phyloP scores from a whole-genome alignment of 495 filamentous ascomycete species.

The Neurospora sp. region DNA sequence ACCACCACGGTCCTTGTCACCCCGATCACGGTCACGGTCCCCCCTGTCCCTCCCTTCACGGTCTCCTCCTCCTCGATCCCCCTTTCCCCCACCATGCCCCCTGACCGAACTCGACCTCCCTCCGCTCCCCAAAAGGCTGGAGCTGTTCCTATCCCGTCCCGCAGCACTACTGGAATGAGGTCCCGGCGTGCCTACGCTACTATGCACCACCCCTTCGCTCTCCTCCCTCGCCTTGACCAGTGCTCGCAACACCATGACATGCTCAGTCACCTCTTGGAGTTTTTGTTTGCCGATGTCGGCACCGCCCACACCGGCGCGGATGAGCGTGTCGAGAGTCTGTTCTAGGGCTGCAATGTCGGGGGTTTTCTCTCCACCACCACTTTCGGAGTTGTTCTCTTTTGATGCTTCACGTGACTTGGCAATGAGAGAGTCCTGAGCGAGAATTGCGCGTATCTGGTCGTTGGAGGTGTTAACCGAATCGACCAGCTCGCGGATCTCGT shows the following conservation, averaged over 20 bases:
- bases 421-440: constrained; percentile 34
- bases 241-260: constrained; percentile 34
- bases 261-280: constrained; percentile 32
- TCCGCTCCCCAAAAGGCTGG: not conserved
- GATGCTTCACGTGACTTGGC: constrained; percentile 12
- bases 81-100: not conserved
- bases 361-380: constrained; percentile 3
- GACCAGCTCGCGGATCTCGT: constrained; percentile 28
- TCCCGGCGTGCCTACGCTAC: constrained; percentile 36
- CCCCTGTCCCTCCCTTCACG: not conserved
- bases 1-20: not conserved
- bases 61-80: not conserved
- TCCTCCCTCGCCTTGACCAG: constrained; percentile 50
- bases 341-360: constrained; percentile 23
- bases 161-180: constrained; percentile 7
- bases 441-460: constrained; percentile 25
- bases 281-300: constrained; percentile 27
- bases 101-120: not conserved
- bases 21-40: not conserved
- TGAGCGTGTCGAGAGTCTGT: constrained; percentile 29
- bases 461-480: constrained; percentile 34
- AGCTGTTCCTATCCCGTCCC: not conserved
- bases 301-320: constrained; percentile 32
- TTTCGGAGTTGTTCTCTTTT: constrained; percentile 17
- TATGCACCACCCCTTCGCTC: constrained; percentile 18